Base-by-base conservation (phyloP, 305 asterid species). In the Ajuga reptans region DNA sequence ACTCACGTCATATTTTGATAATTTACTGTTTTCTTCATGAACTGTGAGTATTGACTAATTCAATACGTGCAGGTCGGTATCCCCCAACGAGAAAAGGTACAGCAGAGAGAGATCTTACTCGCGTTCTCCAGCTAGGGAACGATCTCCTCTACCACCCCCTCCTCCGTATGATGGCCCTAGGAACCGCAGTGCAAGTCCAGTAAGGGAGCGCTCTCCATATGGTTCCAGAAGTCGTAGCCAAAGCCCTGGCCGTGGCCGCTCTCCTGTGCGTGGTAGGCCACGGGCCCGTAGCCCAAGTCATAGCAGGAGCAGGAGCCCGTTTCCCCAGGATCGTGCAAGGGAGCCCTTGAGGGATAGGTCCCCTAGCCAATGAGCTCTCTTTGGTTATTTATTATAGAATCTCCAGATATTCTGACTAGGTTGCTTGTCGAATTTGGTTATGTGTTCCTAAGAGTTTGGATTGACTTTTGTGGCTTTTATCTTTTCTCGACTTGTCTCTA, bases 151-250 rank as follows among this genome's bases (percentile, higher is more conserved):
- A 59, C 89, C 6, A 3, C 36, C 6, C 6, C 64, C 73, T 63
- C 89, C 85, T 0, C 72, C 78, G 0, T 72, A 68, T 4, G 78
- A 74, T 4, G 84, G 79, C 2, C 81, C 77, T 10, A 77, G 85
- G 73, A 76, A 69, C 57, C 84, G 74, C 16, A 70, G 81, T 42
- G 82, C 71, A 51, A 82, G 90, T 49, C 96, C 90, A 4, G 83
- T 46, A 45, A 79, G 83, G 37, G 90, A 78, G 17, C 83, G 76
- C 0, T 87, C 91, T 0, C 90, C 94, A 4, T 84, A 77, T 45
- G 94, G 86, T 31, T 77, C 92, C 7, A 85, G 96, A 72, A 84
- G 92, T 71, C 86, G 86, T 58, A 87, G 94, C 79, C 91, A 66
- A 45, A 89, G 91, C 31, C 98, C 89, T 1, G 87, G 57, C 10